Base-by-base conservation (phyloP, 139 green algal species). In the Chlamydomonas schloesseri region DNA sequence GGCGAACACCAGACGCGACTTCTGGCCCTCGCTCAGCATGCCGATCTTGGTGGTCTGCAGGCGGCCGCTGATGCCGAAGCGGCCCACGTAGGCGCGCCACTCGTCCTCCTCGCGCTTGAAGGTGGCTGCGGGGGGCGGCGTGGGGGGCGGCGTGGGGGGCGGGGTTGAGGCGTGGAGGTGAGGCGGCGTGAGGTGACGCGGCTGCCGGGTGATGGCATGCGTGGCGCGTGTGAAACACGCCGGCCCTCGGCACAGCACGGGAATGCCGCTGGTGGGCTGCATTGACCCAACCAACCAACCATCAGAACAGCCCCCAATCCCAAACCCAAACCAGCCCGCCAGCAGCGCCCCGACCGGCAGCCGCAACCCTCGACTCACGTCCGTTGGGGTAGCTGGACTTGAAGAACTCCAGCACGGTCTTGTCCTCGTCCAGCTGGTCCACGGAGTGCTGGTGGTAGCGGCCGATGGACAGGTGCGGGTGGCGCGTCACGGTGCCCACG, bases 1-100 rank as follows among this genome's bases (percentile, higher is more conserved):
- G n/a, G 95, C 96, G 92, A 99, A 99, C 62, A 99, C 95, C 33
- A 99, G 89, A 37, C 98, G 93, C 18, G 87, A 95, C 89, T 97
- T 96, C 74, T 99, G 96, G 2, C 98, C 98, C 64, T 99, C 98
- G 28, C 91, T 97, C 50, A 99, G 91, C 82, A 96, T 68, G 29
- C 87, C 83, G 79, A 98, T 97, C 31, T 80, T 91, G 82, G 72
- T 91, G 18, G 92, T 94, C 88, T 97, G 95, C 81, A 95, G 78
- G 62, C 92, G 90, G 33, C 95, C 95, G 47, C 82, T 93, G 78
- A 98, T 86, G 37, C 95, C 95, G 72, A 94, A 98, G 42, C 91
- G 87, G 28, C 95, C 95, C 24, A 97, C 71, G 88, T 90, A 96
- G 9, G 70, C 81, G 33, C 93, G 88, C 94, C 94, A 97, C 89